Base-by-base conservation (phyloP, 306 rosid genomes). In the Parietaria judaica region DNA sequence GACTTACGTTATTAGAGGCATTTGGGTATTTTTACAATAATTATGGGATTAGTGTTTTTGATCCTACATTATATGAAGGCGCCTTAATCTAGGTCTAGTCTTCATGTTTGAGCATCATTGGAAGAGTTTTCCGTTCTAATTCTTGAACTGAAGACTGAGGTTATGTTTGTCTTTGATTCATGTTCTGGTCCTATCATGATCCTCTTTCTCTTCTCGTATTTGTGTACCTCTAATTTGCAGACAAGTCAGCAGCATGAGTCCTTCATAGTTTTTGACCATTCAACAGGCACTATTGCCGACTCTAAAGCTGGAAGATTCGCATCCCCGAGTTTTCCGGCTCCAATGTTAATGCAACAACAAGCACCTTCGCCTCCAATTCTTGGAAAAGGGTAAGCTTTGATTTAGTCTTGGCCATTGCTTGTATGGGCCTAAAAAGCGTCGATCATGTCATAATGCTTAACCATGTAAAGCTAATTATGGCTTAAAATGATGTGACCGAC, bases 311-410 rank as follows among this genome's bases (percentile, higher is more conserved):
- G 78, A 73, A 62, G 61, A 54, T 75, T 77, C 43, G 75, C 85
- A 13, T 67, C 81, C 71, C 73, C 81, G 34, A 84, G 63, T 72
- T 81, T 83, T 67, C 89, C 83, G 73, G 58, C 76, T 61, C 72
- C 80, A 13, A 48, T 77, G 66, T 66, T 76, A 37, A 78, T 80
- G 78, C 75, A 88, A 35, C 88, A 78, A 48, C 96, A 79, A 56
- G 74, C 80, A 41, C 62, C 83, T 38, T 35, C 84, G 53, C 79
- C 85, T 11, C 55, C 90, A 38, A 82, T 92, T 64, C 78, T 88
- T 43, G 99, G 95, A 63, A 86, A 88, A 80, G 96, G 99, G 99
- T 92, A 80, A 77, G 16, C 65, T 64, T 38, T 46, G 51, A 57
- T 23, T 66, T 43, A 43, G 63, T 38, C 13, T 58, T 8, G 63